Evolutionary conservation across 2,329 filamentous ascomycete genomes (phyloP).

Genomic region (Colletotrichum coccodes): DNA sequence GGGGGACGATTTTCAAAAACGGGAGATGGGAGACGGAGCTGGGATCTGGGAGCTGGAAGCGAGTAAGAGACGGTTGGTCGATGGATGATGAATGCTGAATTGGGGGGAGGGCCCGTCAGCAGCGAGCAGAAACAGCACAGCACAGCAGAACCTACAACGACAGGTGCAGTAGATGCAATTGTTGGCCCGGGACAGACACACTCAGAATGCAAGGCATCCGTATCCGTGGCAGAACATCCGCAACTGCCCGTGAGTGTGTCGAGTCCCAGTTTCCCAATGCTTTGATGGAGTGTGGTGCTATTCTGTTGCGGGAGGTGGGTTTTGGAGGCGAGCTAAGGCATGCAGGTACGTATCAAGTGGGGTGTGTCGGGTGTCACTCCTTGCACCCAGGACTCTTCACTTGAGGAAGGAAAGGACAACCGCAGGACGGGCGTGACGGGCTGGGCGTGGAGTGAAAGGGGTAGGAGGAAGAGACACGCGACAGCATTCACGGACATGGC

Average conservation of each 20-base stretch:
- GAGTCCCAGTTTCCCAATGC: constrained; percentile 1
- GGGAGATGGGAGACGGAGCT: constrained; percentile 2
- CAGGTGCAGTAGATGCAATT: background rate
- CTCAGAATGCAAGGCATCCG: background rate
- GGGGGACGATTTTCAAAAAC: constrained; percentile 23
- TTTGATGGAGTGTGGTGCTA: constrained; percentile 10
- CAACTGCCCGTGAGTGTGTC: background rate
- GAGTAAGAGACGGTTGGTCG: constrained; percentile 3
- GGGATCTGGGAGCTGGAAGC: background rate
- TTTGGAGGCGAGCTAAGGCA: constrained; percentile 23
- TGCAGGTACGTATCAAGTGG: constrained; percentile 23
- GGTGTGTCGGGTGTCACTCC: constrained; percentile 9
- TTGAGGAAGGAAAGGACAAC: background rate
- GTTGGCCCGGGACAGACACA: background rate
- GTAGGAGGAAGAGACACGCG: background rate
- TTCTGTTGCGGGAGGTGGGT: constrained; percentile 32
- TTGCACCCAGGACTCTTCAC: background rate
- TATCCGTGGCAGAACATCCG: constrained; percentile 5
- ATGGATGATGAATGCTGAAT: too few relatives aligned
- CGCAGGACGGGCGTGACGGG: too few relatives aligned
- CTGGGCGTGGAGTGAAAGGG: background rate
- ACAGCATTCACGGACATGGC: too few relatives aligned
- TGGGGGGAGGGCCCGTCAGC: constrained; percentile 8
- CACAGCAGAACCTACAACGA: background rate
- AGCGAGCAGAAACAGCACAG: background rate